Percentiles rank a stretch among this genome's conserved stretches.
Evolutionary conservation across 2,329 filamentous ascomycete species (phyloP).

Genomic region (Nothophoma quercina): DNA sequence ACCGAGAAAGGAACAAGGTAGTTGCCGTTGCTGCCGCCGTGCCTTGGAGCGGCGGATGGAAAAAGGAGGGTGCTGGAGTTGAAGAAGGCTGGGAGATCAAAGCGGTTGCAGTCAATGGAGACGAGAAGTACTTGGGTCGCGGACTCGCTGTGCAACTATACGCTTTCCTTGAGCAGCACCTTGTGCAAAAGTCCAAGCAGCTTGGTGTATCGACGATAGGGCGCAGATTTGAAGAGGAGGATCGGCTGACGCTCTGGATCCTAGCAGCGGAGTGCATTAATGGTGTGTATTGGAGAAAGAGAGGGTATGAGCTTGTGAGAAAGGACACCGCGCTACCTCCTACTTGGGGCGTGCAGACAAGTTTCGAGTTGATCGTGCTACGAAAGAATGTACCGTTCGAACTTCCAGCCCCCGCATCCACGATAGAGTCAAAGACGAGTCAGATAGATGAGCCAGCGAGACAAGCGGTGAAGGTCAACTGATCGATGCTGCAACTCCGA

Average conservation of each 20-base stretch:
- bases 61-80: slow-evolving; percentile 18
- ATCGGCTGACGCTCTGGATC: slow-evolving; percentile 31
- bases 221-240: neutral
- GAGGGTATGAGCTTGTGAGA: slow-evolving; percentile 31
- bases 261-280: slow-evolving; percentile 33
- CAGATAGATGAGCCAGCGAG: neutral
- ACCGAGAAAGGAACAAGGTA: slow-evolving; percentile 2
- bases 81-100: slow-evolving; percentile 42
- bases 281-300: slow-evolving; percentile 38
- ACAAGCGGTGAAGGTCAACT: neutral
- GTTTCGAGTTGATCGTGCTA: slow-evolving; percentile 37
- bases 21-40: slow-evolving; percentile 33
- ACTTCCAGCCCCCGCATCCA: too few species aligned
- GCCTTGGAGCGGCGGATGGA: slow-evolving; percentile 36
- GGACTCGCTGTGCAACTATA: slow-evolving; percentile 30
- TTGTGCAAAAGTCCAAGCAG: neutral
- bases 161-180: slow-evolving; percentile 15
- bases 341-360: slow-evolving; percentile 31
- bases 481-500: too few species aligned
- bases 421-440: neutral
- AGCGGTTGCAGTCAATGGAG: slow-evolving; percentile 31
- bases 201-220: neutral
- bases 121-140: slow-evolving; percentile 22
- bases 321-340: slow-evolving; percentile 13
- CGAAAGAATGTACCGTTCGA: slow-evolving; percentile 18